Evolutionary conservation across 331 rosid species (phyloP).

Genomic region (Malus hybrid): DNA sequence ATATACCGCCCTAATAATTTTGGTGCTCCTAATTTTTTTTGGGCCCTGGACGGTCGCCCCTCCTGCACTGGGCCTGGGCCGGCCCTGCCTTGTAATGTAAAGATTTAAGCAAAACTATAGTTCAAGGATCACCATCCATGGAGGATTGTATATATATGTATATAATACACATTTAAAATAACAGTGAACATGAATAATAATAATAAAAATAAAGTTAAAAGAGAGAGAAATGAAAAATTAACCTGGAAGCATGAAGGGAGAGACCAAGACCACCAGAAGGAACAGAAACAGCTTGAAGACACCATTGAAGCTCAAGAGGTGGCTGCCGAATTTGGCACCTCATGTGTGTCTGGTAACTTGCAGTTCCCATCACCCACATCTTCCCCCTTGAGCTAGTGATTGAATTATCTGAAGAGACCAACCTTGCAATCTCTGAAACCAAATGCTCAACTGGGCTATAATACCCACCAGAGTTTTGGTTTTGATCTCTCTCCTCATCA

Average conservation of each 20-base stretch:
- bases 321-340: conserved; percentile 81
- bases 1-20: too few species aligned
- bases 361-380: conserved; percentile 68
- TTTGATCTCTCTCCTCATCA: conserved; percentile 22
- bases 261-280: conserved; percentile 84
- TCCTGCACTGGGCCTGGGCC: too few species aligned
- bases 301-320: conserved; percentile 79
- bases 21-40: too few species aligned
- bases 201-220: neutral
- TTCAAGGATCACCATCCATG: conserved; percentile 21
- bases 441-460: conserved; percentile 46
- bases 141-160: conserved; percentile 1
- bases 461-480: neutral
- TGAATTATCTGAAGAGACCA: conserved; percentile 27
- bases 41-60: too few species aligned
- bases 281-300: conserved; percentile 79
- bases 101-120: conserved; percentile 1
- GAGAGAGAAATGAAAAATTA: neutral
- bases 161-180: neutral
- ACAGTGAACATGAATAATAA: neutral
- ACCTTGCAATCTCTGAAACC: conserved; percentile 53
- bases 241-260: conserved; percentile 76
- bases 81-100: conserved; percentile 14
- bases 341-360: conserved; percentile 80
- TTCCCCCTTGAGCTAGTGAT: conserved; percentile 20